A percentile compares a stretch with the other conserved stretches of the same genome.
Conservation (phyloP, 805 yeast genomes). For the Wickerhamomyces silvicola region DNA sequence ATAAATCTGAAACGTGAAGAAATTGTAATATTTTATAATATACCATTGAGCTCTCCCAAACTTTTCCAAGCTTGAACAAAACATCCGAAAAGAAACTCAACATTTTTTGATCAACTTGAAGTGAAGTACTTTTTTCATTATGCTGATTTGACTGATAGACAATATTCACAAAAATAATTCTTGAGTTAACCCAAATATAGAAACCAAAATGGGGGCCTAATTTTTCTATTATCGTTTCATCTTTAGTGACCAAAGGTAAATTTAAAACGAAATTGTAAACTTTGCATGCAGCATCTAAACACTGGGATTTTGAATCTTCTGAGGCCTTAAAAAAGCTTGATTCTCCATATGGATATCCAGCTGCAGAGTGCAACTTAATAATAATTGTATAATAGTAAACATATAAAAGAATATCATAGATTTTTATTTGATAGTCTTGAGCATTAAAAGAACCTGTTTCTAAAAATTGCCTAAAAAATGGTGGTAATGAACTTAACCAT, state of each 20-base stretch:
- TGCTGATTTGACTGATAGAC: constrained; percentile 8
- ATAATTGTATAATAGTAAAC: constrained; percentile 17
- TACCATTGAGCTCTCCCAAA: constrained; percentile 25
- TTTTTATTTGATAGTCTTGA: constrained; percentile 1
- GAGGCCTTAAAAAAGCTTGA: constrained; percentile 16
- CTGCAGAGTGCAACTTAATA: constrained; percentile 18
- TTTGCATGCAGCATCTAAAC: constrained; percentile 15
- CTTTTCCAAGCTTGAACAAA: constrained; percentile 17
- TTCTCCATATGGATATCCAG: constrained; percentile 20
- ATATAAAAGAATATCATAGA: constrained; percentile 15
- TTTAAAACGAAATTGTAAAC: constrained; percentile 13
- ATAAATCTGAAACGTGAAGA: constrained; percentile 20
- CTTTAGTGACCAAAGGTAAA: constrained; percentile 6
- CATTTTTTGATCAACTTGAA: constrained; percentile 9
- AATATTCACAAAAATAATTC: constrained; percentile 27
- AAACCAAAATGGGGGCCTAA: constrained; percentile 29
- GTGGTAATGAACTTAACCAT: constrained; percentile 17
- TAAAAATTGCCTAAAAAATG: constrained; percentile 5
- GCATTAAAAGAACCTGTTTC: constrained; percentile 6
- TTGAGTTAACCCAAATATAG: constrained; percentile 26
- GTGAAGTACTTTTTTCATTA: constrained; percentile 4
- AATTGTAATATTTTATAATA: constrained; percentile 23
- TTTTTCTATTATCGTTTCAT: constrained; percentile 13
- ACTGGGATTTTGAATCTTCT: constrained; percentile 15
- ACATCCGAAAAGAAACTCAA: constrained; percentile 12